Conservation (phyloP, 257 asterid species). For the Solanum arcanum region DNA sequence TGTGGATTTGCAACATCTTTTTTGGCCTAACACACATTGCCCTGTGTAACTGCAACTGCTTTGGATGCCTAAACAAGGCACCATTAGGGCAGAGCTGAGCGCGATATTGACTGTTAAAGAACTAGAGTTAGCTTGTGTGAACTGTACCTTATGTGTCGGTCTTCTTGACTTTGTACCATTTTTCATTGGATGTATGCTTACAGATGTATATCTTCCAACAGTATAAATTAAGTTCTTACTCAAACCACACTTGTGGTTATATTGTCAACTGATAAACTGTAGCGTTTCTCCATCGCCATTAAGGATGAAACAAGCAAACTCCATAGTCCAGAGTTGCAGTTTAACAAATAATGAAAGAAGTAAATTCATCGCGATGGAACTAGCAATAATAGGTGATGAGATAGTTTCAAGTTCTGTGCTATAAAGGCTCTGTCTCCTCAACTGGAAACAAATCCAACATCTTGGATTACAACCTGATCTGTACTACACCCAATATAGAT, state of each 20-base stretch:
- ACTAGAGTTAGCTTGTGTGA: not conserved
- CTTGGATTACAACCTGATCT: not conserved
- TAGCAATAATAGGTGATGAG: not conserved
- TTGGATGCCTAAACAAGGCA: not conserved
- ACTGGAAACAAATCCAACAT: not conserved
- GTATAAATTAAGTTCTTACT: not conserved
- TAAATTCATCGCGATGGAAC: not conserved
- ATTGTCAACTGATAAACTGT: not conserved
- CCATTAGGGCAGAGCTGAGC: not conserved
- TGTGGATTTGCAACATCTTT: not conserved
- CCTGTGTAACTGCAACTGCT: not conserved
- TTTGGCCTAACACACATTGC: not conserved
- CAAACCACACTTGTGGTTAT: not conserved
- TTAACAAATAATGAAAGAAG: not conserved
- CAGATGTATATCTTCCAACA: not conserved
- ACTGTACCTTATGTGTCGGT: not conserved
- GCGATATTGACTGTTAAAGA: not conserved
- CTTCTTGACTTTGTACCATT: not conserved
- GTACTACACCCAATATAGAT: not conserved
- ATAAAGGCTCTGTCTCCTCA: not conserved
- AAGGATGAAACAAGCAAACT: not conserved
- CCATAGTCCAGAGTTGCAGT: not conserved
- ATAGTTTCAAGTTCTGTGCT: not conserved
- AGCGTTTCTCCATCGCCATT: not conserved
- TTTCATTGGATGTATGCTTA: not conserved